Evolutionary conservation across 106 monocot species (phyloP), one percentile per base, ranked within the genome.

Genomic region (Gastrodia elata): DNA sequence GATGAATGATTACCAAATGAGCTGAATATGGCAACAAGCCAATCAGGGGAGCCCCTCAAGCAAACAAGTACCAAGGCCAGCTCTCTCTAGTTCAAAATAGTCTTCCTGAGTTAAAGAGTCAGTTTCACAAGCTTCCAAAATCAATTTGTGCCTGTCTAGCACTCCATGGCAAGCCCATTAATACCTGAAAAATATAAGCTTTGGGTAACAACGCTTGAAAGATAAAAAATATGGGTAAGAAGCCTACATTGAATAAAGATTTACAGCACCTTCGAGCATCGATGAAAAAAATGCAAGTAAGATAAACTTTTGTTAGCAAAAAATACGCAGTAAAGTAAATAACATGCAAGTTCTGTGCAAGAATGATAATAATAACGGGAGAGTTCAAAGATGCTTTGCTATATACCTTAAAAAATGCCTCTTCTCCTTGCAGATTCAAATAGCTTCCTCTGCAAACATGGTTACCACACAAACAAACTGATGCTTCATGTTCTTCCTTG

Each of bases 401-500:
- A 55, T 39, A 38, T 82, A 99, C 98, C 80, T 91, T 99, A 39
- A 91, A 82, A 81, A 87, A 99, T 70, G 98, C 91, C 39, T 82
- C 98, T 84, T 99, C 98, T 57, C 98, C 93, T 55, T 86, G 81
- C 42, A 93, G 76, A 75, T 91, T 99, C 74, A 99, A 70, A 87
- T 91, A 99, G 83, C 98, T 99, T 18, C 98, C 98, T 72, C 96
- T 77, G 79, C 98, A 99, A 57, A 99, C 83, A 72, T 91, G 98
- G 81, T 82, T 99, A 24, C 98, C 98, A 81, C 98, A 99, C 28
- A 99, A 65, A 82, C 98, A 99, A 75, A 99, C 93, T 71, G 98
- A 99, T 70, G 93, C 91, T 78, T 99, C 98, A 64, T 93, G 87
- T 64, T 99, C 98, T 84, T 99, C 93, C 80, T 99, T 99, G 52